Evolutionary conservation across 2,329 filamentous ascomycete genomes (phyloP).

Genomic region (Tolypocladium pustulatum): DNA sequence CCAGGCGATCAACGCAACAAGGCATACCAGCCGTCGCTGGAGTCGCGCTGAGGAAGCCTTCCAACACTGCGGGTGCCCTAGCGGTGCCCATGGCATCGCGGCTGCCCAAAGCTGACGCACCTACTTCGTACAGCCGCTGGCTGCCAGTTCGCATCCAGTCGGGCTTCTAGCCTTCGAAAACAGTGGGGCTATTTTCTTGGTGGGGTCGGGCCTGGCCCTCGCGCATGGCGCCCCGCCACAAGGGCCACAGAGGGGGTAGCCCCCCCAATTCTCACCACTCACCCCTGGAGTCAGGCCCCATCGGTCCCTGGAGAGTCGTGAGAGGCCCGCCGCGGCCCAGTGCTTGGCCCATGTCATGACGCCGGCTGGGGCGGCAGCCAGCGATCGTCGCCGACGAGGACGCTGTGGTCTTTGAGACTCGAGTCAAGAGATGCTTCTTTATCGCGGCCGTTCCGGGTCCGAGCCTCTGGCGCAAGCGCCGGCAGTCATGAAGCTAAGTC

Average conservation of each 20-base stretch:
- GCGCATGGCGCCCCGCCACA: background rate
- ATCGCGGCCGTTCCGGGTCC: background rate
- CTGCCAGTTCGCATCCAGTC: background rate
- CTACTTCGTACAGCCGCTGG: too few relatives aligned
- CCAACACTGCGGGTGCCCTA: background rate
- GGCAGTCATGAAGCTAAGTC: background rate
- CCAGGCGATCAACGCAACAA: background rate
- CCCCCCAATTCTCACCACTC: background rate
- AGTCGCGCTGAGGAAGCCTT: background rate
- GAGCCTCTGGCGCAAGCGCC: background rate
- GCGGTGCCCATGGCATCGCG: background rate
- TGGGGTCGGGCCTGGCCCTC: background rate
- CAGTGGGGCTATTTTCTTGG: background rate
- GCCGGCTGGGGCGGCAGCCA: background rate
- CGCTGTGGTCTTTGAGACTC: background rate
- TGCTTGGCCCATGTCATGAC: background rate
- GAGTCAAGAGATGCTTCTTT: background rate
- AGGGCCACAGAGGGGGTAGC: background rate
- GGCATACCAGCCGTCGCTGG: background rate
- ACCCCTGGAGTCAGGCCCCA: background rate
- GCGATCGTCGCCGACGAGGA: background rate
- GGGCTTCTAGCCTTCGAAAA: background rate
- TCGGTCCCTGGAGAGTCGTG: background rate
- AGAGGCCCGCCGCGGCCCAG: background rate
- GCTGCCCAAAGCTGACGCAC: background rate